These are phyloP conservation scores for Neostapfia colusana DNA, from an alignment of 176 grass and related monocot genomes.

Conservation along the genomic window DNA sequence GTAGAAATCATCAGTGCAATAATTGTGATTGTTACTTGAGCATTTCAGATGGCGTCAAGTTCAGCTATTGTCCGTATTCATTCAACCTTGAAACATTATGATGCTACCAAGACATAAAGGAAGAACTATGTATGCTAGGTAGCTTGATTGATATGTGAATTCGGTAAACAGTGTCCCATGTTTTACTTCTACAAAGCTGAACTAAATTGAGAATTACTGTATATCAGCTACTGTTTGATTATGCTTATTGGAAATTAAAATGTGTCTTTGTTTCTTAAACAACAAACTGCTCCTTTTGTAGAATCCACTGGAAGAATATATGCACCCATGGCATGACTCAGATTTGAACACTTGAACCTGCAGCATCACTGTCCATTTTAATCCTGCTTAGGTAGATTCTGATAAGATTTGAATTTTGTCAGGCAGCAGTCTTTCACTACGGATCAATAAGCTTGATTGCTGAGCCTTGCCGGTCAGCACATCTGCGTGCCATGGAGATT, in stretches of 20 bases:
- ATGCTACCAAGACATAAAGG: neutral
- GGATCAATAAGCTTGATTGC: conserved; percentile 95
- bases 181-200: neutral
- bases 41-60: conserved; percentile 17
- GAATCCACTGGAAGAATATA: neutral
- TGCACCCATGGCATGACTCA: neutral
- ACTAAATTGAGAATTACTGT: neutral
- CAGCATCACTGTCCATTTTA: neutral
- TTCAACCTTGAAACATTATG: conserved; percentile 4
- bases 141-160: neutral
- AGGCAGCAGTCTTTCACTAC: conserved; percentile 90
- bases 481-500: conserved; percentile 69
- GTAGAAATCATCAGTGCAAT: conserved; percentile 27
- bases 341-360: no score
- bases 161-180: neutral
- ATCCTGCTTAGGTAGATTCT: neutral
- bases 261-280: neutral
- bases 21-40: conserved; percentile 18
- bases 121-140: no score
- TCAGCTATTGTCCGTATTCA: neutral
- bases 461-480: conserved; percentile 84
- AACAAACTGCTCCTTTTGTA: neutral
- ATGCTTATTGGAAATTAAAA: conserved; percentile 11
- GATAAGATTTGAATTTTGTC: neutral
- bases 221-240: neutral